Evolutionary conservation across 495 filamentous ascomycete species (phyloP), one percentile per base, ranked within the genome.

Genomic region (Elaphomyces granulatus): DNA sequence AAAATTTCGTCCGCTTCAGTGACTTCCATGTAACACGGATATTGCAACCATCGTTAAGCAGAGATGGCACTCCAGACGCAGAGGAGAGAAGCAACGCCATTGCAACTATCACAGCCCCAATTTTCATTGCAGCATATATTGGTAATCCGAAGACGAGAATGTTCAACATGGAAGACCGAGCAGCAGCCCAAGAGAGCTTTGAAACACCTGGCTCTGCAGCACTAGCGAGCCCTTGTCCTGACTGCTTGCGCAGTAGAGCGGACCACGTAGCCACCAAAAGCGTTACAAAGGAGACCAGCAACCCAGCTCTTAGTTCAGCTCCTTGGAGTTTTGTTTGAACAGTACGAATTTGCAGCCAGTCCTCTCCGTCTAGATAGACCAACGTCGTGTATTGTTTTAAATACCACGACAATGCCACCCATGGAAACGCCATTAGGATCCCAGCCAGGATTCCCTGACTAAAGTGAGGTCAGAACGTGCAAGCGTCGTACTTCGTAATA

Each of bases 91-190:
- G 52, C 23, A 77, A 45, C 3, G 66, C 41, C 20, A 77, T 58
- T 6, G 68, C 67, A 8, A 70, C 67, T 19, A 70, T 51, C 39
- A 68, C 59, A 4, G 67, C 73, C 16, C 75, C 75, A 15, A 78
- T 50, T 26, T 74, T 66, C 46, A 74, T 52, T 0, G 68, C 48
- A 15, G 74, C 71, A 44, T 73, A 77, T 42, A 74, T 68, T 0
- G 75, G 75, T 15, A 78, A 46, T 15, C 59, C 64, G 20, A 77
- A 50, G 14, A 59, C 58, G 26, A 39, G 41, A 10, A 53, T 38
- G 17, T 54, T 56, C 20, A 54, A 23, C 35, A 65, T 28, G 1
- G 49, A 45, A 15, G 42, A 34, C 14, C 45, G 40, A 3, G 33
- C 52, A 0, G 38, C 47, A n/a, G 42, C 45, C 1, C 34, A 33